Conservation (phyloP, 2,329 filamentous ascomycete genomes). For the Aspergillus sp. region DNA sequence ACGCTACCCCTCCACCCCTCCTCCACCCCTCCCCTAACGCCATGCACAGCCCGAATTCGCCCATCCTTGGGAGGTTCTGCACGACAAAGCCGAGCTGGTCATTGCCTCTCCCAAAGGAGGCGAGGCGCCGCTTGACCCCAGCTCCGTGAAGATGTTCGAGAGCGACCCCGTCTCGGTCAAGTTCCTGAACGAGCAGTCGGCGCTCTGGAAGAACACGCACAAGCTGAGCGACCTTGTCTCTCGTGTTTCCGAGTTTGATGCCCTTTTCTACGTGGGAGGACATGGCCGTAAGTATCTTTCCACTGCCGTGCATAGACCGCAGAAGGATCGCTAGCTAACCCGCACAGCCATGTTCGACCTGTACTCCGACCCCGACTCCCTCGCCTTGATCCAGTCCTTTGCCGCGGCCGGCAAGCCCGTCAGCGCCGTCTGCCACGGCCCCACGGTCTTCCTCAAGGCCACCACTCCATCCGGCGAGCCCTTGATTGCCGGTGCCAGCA, state of each 20-base stretch:
- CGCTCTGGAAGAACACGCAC: conserved; percentile 62
- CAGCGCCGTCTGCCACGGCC: conserved; percentile 50
- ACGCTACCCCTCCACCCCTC: not conserved
- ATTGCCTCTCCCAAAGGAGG: conserved; percentile 64
- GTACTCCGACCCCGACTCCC: conserved; percentile 38
- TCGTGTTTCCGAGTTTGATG: conserved; percentile 61
- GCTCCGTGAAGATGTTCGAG: conserved; percentile 55
- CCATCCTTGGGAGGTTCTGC: conserved; percentile 61
- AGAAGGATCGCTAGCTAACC: too few species aligned
- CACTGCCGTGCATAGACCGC: too few species aligned
- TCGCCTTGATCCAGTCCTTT: conserved; percentile 48
- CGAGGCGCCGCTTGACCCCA: conserved; percentile 59
- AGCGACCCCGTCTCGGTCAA: conserved; percentile 51
- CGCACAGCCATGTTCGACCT: conserved; percentile 50
- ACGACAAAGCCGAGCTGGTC: conserved; percentile 53
- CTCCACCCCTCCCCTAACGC: not conserved
- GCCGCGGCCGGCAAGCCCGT: conserved; percentile 49
- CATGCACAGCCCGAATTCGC: conserved; percentile 54
- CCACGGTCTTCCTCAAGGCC: conserved; percentile 44
- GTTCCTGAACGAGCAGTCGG: conserved; percentile 56
- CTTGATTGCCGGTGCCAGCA: conserved; percentile 38
- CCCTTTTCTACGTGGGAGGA: conserved; percentile 59
- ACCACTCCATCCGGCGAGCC: conserved; percentile 42
- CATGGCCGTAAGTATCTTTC: conserved; percentile 48
- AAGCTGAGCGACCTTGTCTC: conserved; percentile 57